Percentiles rank a stretch among this genome's conserved stretches.
Evolutionary conservation across 495 filamentous ascomycete species (phyloP).

Genomic region (Penicillium cataractarum): DNA sequence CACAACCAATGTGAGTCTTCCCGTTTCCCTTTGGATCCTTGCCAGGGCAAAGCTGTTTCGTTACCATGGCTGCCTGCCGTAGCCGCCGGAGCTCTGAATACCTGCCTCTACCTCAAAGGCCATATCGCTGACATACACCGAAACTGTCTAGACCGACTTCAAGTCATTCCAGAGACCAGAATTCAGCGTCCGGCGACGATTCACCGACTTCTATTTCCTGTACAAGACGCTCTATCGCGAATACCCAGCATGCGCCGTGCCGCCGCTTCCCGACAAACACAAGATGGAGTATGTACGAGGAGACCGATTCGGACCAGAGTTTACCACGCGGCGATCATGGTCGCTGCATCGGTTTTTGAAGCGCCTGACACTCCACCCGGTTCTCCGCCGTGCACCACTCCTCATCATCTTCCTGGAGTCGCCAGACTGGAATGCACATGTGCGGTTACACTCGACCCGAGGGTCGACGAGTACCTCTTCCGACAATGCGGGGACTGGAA

Average conservation of each 20-base stretch:
- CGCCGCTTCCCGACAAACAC: conserved; percentile 95
- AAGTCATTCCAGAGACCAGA: conserved; percentile 81
- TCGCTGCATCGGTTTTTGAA: conserved; percentile 91
- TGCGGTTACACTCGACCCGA: conserved; percentile 73
- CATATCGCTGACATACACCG: conserved; percentile 23
- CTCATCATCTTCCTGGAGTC: conserved; percentile 90
- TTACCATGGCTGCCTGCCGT: conserved; percentile 23
- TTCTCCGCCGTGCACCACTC: conserved; percentile 79
- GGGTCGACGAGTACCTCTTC: conserved; percentile 56
- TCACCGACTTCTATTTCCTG: conserved; percentile 96
- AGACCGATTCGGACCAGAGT: conserved; percentile 91
- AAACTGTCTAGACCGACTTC: conserved; percentile 77
- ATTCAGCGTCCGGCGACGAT: conserved; percentile 80
- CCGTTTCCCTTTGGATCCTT: background rate
- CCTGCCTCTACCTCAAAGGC: background rate
- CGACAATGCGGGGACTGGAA: conserved; percentile 58
- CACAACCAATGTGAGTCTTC: conserved; percentile 74
- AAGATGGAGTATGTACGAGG: conserved; percentile 98
- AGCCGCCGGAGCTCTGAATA: conserved; percentile 3
- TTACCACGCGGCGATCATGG: conserved; percentile 86
- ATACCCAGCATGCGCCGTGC: conserved; percentile 89
- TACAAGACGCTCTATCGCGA: conserved; percentile 86
- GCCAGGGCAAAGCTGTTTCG: background rate
- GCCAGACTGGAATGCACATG: conserved; percentile 93
- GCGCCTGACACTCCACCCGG: conserved; percentile 84